Conservation (phyloP, 495 filamentous ascomycete species). For the Neurospora tetrasperma region DNA sequence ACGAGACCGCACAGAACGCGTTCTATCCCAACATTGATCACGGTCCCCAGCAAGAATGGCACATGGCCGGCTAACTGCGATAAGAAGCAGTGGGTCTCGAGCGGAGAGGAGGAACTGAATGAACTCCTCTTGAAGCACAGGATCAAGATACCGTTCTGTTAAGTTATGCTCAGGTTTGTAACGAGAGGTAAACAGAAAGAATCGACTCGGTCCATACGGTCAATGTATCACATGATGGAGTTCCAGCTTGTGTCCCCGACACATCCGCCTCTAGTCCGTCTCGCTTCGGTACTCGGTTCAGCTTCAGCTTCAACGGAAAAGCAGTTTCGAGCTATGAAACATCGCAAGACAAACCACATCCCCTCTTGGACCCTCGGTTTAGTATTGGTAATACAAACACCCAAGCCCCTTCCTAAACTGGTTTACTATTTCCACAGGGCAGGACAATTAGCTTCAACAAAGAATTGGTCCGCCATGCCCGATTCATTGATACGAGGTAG, state of each 20-base stretch:
- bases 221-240: neutral
- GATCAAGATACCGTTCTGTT: neutral
- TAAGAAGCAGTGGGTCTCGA: conserved; percentile 24
- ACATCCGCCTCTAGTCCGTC: neutral
- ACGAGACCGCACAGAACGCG: conserved; percentile 46
- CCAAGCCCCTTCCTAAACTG: neutral
- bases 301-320: neutral
- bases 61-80: conserved; percentile 42
- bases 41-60: conserved; percentile 45
- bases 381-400: neutral
- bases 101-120: conserved; percentile 17
- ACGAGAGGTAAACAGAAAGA: neutral
- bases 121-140: neutral
- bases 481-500: neutral
- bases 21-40: conserved; percentile 50
- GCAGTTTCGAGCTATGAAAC: neutral
- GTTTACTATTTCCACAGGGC: neutral
- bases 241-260: neutral
- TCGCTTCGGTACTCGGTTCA: neutral
- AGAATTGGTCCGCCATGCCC: neutral
- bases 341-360: neutral
- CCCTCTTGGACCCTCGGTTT: neutral
- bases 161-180: neutral
- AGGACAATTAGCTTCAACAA: neutral
- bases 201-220: neutral